These are phyloP conservation scores for Globisporangium acanthophoron DNA, from an alignment of 352 stramenopile species.

Conservation along the genomic window DNA sequence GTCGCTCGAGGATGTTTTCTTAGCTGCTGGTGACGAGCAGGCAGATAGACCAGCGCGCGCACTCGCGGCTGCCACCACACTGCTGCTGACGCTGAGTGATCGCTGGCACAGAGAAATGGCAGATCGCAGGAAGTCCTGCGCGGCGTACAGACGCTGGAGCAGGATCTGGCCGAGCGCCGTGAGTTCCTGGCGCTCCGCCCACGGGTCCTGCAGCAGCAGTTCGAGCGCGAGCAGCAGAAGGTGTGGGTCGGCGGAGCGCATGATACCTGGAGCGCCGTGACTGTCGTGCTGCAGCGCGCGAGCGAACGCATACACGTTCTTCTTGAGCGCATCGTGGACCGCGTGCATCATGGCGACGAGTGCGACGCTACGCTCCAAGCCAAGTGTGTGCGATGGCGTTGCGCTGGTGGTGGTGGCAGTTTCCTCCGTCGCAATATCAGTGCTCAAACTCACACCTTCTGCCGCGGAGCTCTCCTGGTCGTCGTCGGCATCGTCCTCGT, in stretches of 20 bases:
- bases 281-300: conserved; percentile 12
- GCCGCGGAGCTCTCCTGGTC: not conserved
- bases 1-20: not conserved
- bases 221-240: conserved; percentile 8
- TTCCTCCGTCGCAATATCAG: not conserved
- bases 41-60: not conserved
- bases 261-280: conserved; percentile 5
- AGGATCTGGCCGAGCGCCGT: not conserved
- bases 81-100: not conserved
- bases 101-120: conserved; percentile 8
- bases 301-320: conserved; percentile 12
- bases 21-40: not conserved
- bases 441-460: not conserved
- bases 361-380: not conserved
- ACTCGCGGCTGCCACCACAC: not conserved
- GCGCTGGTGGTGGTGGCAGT: not conserved
- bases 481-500: not conserved
- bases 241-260: conserved; percentile 7
- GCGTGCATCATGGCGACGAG: conserved; percentile 7
- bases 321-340: conserved; percentile 4
- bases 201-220: conserved; percentile 7
- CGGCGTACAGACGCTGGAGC: conserved; percentile 5
- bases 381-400: not conserved
- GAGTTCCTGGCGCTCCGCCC: conserved; percentile 3
- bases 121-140: conserved; percentile 8